These are phyloP conservation scores for Leishmania martiniquensis DNA, from an alignment of 208 protist species.

Conservation along the genomic window DNA sequence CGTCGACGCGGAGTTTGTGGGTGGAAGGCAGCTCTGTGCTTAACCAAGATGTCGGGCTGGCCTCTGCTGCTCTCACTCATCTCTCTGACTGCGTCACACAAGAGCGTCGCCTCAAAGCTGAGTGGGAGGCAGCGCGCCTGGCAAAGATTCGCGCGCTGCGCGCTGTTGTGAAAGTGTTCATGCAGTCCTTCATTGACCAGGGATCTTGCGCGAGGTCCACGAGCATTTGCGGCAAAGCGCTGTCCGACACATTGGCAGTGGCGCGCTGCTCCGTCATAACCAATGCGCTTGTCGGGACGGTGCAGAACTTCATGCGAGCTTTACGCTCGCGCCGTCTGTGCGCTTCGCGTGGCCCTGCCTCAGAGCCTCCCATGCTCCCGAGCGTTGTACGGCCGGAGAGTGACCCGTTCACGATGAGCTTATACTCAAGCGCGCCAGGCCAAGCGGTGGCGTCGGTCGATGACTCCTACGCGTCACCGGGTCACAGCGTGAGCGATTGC, in stretches of 20 bases:
- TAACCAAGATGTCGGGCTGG: conserved; percentile 38
- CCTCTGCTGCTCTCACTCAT: conserved; percentile 49
- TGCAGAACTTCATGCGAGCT: conserved; percentile 71
- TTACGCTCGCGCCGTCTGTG: conserved; percentile 45
- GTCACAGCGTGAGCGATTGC: conserved; percentile 42
- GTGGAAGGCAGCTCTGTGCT: conserved; percentile 83
- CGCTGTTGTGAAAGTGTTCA: conserved; percentile 60
- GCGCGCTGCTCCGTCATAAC: conserved; percentile 79
- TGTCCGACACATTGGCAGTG: conserved; percentile 48
- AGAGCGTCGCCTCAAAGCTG: conserved; percentile 65
- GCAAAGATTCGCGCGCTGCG: conserved; percentile 74
- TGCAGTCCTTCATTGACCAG: conserved; percentile 42
- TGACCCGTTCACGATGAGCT: conserved; percentile 13
- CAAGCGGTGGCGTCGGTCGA: not conserved
- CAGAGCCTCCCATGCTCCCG: not conserved
- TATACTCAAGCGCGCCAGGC: conserved; percentile 8
- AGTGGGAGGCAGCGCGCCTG: conserved; percentile 51
- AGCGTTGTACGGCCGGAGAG: conserved; percentile 4
- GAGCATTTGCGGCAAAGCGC: not conserved
- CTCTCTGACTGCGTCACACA: conserved; percentile 59
- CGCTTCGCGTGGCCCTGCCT: conserved; percentile 8
- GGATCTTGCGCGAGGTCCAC: not conserved
- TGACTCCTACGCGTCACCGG: conserved; percentile 13
- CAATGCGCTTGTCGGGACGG: conserved; percentile 64
- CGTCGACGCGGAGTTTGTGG: conserved; percentile 38